Evolutionary conservation across 345 rosid species (phyloP), one percentile per base, ranked within the genome.

Genomic region (Camelina laxa): DNA sequence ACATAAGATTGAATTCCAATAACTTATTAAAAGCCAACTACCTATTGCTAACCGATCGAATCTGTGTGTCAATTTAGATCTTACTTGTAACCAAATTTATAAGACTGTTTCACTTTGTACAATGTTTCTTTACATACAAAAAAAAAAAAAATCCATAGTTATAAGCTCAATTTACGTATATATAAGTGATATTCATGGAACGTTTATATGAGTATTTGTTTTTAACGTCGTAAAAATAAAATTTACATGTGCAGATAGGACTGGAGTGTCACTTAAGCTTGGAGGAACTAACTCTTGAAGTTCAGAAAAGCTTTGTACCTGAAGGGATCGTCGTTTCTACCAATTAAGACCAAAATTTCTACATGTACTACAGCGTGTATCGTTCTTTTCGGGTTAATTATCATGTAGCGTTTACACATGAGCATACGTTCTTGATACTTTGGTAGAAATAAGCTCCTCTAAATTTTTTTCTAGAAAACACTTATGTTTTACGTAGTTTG

Each of bases 271-370:
- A 80, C 79, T 80, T 94, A 74, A 91, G 96, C 72, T 80, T 94
- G 85, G 98, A 94, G 84, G 98, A 93, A 75, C 74, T 93, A 39
- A 90, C 89, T 27, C 82, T 89, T 22, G 93, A 88, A 83, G 87
- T 94, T 80, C 98, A 94, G 63, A 86, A 83, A 74, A 91, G 86
- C 83, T 88, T 89, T 68, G 69, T 72, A 30, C n/a, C 74, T 59
- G 77, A 78, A 67, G 65, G 39, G 35, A 36, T 72, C 44, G 55
- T 72, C 44, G 61, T 76, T 61, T 70, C 41, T 50, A 35, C 45
- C 38, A 71, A 22, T 38, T 66, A 67, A 72, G 41, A 19, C 49
- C 42, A 50, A 51, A 31, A 47, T 30, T 30, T 24, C 48, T 45
- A 57, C 7, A 21, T 65, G 59, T 69, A 35, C 11, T 44, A 21